Conservation (phyloP, 208 protist genomes). For the Crithidia sp. region DNA sequence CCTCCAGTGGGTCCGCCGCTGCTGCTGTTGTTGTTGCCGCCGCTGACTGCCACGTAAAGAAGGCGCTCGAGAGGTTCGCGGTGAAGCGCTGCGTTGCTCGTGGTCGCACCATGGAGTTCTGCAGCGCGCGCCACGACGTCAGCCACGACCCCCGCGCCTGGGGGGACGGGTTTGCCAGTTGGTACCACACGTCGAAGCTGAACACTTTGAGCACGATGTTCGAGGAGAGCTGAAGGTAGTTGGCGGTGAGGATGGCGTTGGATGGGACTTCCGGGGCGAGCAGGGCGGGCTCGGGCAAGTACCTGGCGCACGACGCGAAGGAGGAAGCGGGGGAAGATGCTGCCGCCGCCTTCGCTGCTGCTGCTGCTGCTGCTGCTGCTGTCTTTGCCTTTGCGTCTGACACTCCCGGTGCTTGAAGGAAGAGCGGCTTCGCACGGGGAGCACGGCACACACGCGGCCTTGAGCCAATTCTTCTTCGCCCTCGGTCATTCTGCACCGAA, state of each 20-base stretch:
- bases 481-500: no score
- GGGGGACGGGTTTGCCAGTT: constrained; percentile 20
- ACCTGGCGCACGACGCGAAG: constrained; percentile 18
- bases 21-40: not conserved
- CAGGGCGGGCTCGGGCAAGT: constrained; percentile 7
- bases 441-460: no score
- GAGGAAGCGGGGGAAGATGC: not conserved
- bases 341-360: not conserved
- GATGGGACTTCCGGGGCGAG: not conserved
- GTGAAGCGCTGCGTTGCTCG: not conserved
- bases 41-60: not conserved
- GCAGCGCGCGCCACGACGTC: not conserved
- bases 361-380: constrained; percentile 1
- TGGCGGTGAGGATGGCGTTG: constrained; percentile 4
- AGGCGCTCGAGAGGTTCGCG: not conserved
- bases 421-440: no score
- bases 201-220: constrained; percentile 58
- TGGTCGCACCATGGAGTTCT: not conserved
- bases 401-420: not conserved
- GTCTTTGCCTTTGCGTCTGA: not conserved
- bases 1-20: not conserved
- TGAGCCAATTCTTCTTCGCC: no score
- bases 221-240: constrained; percentile 33
- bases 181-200: constrained; percentile 46
- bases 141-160: not conserved